These are phyloP conservation scores for Malus sieversii DNA, from an alignment of 306 rosid species.

Conservation along the genomic window DNA sequence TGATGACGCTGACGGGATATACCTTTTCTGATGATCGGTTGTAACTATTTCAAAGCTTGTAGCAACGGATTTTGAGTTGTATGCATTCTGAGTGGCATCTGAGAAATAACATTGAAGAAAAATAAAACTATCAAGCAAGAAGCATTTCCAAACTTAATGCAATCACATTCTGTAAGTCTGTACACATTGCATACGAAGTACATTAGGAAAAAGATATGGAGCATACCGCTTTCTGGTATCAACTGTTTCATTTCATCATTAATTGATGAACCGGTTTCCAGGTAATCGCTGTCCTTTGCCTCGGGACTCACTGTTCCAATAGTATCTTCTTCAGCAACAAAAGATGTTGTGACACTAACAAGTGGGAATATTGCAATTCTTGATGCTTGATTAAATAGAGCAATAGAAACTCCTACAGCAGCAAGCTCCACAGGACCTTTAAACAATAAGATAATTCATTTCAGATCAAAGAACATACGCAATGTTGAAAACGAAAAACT, in stretches of 20 bases:
- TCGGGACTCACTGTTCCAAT: constrained; percentile 27
- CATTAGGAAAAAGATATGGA: neutral
- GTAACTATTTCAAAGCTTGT: constrained; percentile 35
- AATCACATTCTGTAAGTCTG: neutral
- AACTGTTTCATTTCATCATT: constrained; percentile 46
- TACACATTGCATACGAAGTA: neutral
- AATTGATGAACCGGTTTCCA: constrained; percentile 34
- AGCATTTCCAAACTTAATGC: neutral
- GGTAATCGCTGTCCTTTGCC: constrained; percentile 27
- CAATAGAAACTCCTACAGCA: constrained; percentile 96
- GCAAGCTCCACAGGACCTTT: constrained; percentile 93
- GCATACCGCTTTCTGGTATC: constrained; percentile 49
- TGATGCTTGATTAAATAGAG: constrained; percentile 86
- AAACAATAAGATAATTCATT: constrained; percentile 11
- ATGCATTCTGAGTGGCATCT: constrained; percentile 32
- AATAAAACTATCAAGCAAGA: neutral
- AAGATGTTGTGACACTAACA: constrained; percentile 90
- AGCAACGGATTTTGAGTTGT: constrained; percentile 24
- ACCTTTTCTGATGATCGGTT: constrained; percentile 38
- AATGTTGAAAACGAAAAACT: neutral
- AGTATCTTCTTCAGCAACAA: constrained; percentile 92
- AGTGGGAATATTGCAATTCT: constrained; percentile 87
- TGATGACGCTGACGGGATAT: constrained; percentile 88
- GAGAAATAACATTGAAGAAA: constrained; percentile 7
- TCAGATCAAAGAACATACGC: neutral